Conservation (phyloP, 495 filamentous ascomycete species). For the Zalerion maritima region DNA sequence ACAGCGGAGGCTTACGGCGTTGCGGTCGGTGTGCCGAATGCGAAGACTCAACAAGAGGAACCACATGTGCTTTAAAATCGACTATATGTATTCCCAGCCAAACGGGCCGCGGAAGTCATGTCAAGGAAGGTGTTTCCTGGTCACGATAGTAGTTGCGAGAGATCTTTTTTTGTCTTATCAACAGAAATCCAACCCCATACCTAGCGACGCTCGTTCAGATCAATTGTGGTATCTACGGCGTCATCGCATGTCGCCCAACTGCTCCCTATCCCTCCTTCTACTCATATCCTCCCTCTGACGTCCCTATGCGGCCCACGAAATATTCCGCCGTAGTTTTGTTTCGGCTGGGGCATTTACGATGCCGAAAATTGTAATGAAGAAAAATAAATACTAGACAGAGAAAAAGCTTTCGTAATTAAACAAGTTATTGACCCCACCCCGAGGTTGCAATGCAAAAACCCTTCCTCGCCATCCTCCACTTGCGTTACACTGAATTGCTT, state of each 20-base stretch:
- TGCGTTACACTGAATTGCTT: slow-evolving; percentile 13
- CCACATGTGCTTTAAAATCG: too few species aligned
- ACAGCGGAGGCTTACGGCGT: too few species aligned
- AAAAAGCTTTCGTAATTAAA: slow-evolving; percentile 21
- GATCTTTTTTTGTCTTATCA: slow-evolving; percentile 20
- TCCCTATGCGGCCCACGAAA: slow-evolving; percentile 11
- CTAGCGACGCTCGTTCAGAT: too few species aligned
- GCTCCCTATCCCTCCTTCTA: slow-evolving; percentile 10
- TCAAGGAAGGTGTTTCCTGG: too few species aligned
- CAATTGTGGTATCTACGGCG: too few species aligned
- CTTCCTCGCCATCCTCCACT: slow-evolving; percentile 9
- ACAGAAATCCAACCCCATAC: slow-evolving; percentile 19
- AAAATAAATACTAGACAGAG: slow-evolving; percentile 11
- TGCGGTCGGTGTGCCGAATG: too few species aligned
- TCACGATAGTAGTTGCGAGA: too few species aligned
- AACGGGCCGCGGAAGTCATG: too few species aligned
- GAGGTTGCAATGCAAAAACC: slow-evolving; percentile 18
- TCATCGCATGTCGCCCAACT: slow-evolving; percentile 6
- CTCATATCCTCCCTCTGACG: slow-evolving; percentile 16
- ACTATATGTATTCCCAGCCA: too few species aligned
- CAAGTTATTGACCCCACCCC: slow-evolving; percentile 20
- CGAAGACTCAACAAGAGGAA: too few species aligned
- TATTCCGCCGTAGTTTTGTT: too few species aligned
- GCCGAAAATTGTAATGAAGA: slow-evolving; percentile 12
- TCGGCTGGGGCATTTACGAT: slow-evolving; percentile 9